Conservation (phyloP, 257 asterid species). For the Solanum medicagineum region DNA sequence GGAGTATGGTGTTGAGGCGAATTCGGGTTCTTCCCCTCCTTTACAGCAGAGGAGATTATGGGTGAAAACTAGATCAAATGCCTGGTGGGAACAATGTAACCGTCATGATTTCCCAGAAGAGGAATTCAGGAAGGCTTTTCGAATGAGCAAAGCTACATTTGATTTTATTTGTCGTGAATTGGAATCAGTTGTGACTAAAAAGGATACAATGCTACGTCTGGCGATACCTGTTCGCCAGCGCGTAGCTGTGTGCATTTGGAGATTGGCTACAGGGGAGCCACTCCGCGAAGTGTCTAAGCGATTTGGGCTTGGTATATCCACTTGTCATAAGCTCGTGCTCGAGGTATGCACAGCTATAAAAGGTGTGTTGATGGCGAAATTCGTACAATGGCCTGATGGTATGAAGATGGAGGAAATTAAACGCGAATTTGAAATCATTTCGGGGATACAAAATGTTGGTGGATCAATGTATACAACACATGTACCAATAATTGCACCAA, state of each 20-base stretch:
- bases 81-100: conserved; percentile 78
- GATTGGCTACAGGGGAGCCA: conserved; percentile 84
- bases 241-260: conserved; percentile 82
- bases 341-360: conserved; percentile 73
- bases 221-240: conserved; percentile 90
- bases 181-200: conserved; percentile 53
- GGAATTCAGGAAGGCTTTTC: conserved; percentile 52
- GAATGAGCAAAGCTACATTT: conserved; percentile 66
- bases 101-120: conserved; percentile 55
- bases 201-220: conserved; percentile 70
- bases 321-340: conserved; percentile 78
- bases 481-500: conserved; percentile 72
- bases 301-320: conserved; percentile 81
- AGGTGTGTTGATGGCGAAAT: conserved; percentile 55
- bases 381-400: conserved; percentile 67
- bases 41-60: conserved; percentile 45
- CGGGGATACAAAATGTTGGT: conserved; percentile 42
- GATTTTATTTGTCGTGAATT: conserved; percentile 57
- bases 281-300: conserved; percentile 78
- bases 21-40: neutral
- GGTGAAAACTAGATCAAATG: conserved; percentile 73
- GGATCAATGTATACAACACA: conserved; percentile 76
- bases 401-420: conserved; percentile 16
- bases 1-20: neutral
- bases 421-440: conserved; percentile 19